These are phyloP conservation scores for Casaregolazyma lundiana DNA, from an alignment of 1,139 yeast species.

Conservation along the genomic window DNA sequence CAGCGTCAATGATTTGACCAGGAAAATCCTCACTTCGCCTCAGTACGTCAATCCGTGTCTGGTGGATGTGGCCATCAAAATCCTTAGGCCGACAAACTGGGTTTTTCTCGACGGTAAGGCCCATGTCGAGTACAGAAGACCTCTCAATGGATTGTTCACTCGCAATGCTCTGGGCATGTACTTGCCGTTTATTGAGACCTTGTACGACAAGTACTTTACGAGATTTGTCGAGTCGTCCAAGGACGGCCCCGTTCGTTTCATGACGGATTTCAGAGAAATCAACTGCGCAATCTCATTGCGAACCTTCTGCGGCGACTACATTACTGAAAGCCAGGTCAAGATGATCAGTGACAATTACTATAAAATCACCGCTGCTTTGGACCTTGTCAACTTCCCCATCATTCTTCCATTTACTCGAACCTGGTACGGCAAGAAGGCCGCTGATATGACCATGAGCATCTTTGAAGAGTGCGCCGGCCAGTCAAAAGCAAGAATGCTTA, in stretches of 20 bases:
- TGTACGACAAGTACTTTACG: slow-evolving; percentile 76
- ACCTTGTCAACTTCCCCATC: slow-evolving; percentile 94
- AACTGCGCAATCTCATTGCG: slow-evolving; percentile 90
- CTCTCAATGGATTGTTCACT: slow-evolving; percentile 85
- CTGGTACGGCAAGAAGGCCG: slow-evolving; percentile 94
- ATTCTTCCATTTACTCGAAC: slow-evolving; percentile 93
- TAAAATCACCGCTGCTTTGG: slow-evolving; percentile 89
- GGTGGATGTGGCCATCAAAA: slow-evolving; percentile 92
- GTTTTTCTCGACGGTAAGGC: slow-evolving; percentile 95
- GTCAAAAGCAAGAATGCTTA: slow-evolving; percentile 74
- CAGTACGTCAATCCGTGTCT: slow-evolving; percentile 93
- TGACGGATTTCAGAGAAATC: slow-evolving; percentile 92
- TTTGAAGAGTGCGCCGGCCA: slow-evolving; percentile 82
- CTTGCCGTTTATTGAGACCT: slow-evolving; percentile 75
- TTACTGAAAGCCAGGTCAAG: slow-evolving; percentile 83
- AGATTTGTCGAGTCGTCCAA: slow-evolving; percentile 54
- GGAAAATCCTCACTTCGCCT: slow-evolving; percentile 84
- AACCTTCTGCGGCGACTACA: slow-evolving; percentile 94
- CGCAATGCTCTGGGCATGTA: slow-evolving; percentile 76
- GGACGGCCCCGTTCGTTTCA: slow-evolving; percentile 66
- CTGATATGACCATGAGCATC: slow-evolving; percentile 89
- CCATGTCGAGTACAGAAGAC: slow-evolving; percentile 87
- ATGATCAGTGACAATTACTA: slow-evolving; percentile 87
- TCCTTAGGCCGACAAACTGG: slow-evolving; percentile 94
- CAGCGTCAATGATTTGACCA: slow-evolving; percentile 79